These are phyloP conservation scores for Trametes maxima DNA, from an alignment of 768 basidiomycete species.

Conservation along the genomic window DNA sequence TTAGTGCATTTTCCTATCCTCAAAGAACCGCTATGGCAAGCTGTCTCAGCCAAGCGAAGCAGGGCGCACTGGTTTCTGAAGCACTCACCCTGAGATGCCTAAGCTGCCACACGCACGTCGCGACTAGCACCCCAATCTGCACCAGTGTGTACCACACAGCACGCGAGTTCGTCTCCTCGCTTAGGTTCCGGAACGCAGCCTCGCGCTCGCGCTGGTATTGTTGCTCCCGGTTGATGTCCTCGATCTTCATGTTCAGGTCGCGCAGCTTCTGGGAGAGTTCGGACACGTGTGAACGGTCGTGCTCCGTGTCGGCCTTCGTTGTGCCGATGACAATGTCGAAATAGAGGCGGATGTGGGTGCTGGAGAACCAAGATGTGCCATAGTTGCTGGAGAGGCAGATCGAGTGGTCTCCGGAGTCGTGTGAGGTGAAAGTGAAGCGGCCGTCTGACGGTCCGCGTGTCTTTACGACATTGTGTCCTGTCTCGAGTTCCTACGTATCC, in stretches of 20 bases:
- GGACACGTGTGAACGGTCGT: constrained; percentile 83
- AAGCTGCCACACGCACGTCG: constrained; percentile 91
- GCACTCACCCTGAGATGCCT: constrained; percentile 80
- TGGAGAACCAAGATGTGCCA: constrained; percentile 76
- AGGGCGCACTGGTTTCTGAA: not conserved
- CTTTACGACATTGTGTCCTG: constrained; percentile 78
- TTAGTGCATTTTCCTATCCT: constrained; percentile 80
- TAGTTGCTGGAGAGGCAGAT: constrained; percentile 96
- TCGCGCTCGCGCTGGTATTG: constrained; percentile 98
- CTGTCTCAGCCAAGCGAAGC: not conserved
- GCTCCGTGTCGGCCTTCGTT: constrained; percentile 83
- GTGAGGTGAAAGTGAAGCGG: constrained; percentile 96
- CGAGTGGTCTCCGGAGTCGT: constrained; percentile 94
- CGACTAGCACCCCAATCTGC: constrained; percentile 83
- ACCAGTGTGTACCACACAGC: constrained; percentile 94
- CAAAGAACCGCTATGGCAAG: constrained; percentile 70
- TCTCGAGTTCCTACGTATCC: constrained; percentile 77
- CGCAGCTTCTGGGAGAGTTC: constrained; percentile 82
- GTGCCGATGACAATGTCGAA: constrained; percentile 92
- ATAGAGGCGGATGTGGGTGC: constrained; percentile 90
- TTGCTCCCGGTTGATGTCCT: constrained; percentile 92
- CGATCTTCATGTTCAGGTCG: constrained; percentile 91
- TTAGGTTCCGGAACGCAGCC: constrained; percentile 83
- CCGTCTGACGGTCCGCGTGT: constrained; percentile 91
- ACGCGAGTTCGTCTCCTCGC: constrained; percentile 86